Percentiles rank a stretch among this genome's conserved stretches.
Evolutionary conservation across 176 grass and related monocot genomes (phyloP).

Genomic region (Aegilops tauschii): DNA sequence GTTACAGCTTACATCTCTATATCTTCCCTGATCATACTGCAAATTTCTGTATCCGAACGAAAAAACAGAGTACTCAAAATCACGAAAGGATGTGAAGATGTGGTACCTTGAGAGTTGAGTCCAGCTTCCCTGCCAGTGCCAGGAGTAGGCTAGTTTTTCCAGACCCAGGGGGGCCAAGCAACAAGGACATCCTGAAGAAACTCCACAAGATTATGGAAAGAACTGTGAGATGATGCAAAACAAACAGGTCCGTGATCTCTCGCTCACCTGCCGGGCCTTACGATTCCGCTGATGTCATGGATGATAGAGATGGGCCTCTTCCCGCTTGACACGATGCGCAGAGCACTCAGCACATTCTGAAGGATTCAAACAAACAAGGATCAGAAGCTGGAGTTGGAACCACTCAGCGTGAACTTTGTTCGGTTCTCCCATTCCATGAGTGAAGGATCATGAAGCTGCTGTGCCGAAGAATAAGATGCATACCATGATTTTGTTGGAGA

Average conservation of each 20-base stretch:
- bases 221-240: neutral
- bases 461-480: neutral
- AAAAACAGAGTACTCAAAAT: neutral
- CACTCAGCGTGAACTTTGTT: neutral
- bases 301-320: slow-evolving; percentile 78
- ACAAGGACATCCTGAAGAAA: slow-evolving; percentile 74
- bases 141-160: slow-evolving; percentile 86
- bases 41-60: neutral
- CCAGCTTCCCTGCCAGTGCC: slow-evolving; percentile 86
- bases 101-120: slow-evolving; percentile 62
- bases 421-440: neutral
- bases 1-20: neutral
- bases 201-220: neutral
- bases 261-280: slow-evolving; percentile 81
- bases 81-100: neutral
- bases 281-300: slow-evolving; percentile 78
- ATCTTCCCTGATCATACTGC: neutral
- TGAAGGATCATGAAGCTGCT: slow-evolving; percentile 7
- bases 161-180: slow-evolving; percentile 90
- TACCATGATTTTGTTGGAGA: slow-evolving; percentile 86
- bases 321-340: slow-evolving; percentile 59
- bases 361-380: neutral
- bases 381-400: slow-evolving; percentile 27
- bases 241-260: neutral
- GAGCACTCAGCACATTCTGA: slow-evolving; percentile 63